These are phyloP conservation scores for Vitellaria paradoxa DNA, from an alignment of 179 eudicot genomes.

Conservation along the genomic window DNA sequence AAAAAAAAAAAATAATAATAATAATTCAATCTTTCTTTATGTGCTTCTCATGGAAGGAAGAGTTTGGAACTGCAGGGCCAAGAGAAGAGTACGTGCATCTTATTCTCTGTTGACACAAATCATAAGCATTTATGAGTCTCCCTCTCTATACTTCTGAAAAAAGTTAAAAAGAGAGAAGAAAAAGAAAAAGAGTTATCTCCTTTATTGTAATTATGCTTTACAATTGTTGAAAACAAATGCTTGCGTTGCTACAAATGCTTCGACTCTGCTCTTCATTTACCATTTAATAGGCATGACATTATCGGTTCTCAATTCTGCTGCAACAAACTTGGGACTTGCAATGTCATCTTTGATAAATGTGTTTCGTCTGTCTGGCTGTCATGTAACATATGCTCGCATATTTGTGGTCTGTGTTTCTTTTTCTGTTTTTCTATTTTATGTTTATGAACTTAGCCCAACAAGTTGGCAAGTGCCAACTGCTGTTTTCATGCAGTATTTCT, in stretches of 20 bases:
- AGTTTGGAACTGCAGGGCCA: no score
- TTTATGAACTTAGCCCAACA: constrained; percentile 23
- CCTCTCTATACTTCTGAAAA: neutral
- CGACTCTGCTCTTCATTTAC: neutral
- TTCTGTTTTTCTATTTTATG: neutral
- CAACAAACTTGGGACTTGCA: neutral
- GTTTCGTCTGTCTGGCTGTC: neutral
- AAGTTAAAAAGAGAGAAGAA: neutral
- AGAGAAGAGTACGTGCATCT: no score
- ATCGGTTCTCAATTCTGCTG: neutral
- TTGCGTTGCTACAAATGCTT: neutral
- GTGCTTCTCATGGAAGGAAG: no score
- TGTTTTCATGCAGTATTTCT: constrained; percentile 64
- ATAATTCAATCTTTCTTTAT: no score
- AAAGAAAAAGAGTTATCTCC: neutral
- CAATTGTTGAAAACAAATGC: neutral
- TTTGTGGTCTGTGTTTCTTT: neutral
- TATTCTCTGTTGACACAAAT: no score
- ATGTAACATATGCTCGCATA: neutral
- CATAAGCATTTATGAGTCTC: neutral
- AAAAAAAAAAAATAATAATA: no score
- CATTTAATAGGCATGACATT: neutral
- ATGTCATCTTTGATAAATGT: neutral
- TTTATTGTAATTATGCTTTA: neutral
- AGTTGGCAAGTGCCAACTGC: constrained; percentile 49